Percentiles rank a stretch among this genome's conserved stretches.
Conservation (phyloP, 2,329 filamentous ascomycete genomes). For the Podosphaera fusca region DNA sequence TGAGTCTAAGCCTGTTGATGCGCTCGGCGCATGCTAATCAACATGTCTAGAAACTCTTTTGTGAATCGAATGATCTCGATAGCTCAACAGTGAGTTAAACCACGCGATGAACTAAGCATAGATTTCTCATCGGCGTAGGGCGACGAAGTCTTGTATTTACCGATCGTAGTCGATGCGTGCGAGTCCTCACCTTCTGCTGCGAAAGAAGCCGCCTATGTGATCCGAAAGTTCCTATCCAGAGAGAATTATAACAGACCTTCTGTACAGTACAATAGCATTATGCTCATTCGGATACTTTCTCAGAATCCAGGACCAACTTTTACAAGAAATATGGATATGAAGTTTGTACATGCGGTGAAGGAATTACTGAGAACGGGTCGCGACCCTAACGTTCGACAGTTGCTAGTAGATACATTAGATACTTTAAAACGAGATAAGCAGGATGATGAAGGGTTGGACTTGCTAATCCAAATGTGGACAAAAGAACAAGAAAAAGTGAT, state of each 20-base stretch:
- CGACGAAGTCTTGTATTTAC: slow-evolving; percentile 80
- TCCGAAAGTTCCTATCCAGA: slow-evolving; percentile 61
- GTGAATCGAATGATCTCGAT: slow-evolving; percentile 45
- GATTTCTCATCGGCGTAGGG: slow-evolving; percentile 25
- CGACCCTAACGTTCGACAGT: slow-evolving; percentile 60
- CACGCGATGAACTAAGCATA: not conserved
- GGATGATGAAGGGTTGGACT: slow-evolving; percentile 48
- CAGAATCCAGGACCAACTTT: slow-evolving; percentile 85
- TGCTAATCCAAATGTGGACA: slow-evolving; percentile 67
- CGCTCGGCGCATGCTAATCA: not conserved
- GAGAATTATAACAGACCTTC: slow-evolving; percentile 42
- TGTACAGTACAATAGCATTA: slow-evolving; percentile 85
- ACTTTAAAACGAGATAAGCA: slow-evolving; percentile 42
- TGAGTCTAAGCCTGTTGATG: slow-evolving; percentile 20
- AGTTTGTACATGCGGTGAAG: slow-evolving; percentile 57
- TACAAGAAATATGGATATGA: slow-evolving; percentile 70
- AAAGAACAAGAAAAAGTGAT: slow-evolving; percentile 49
- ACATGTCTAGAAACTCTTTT: slow-evolving; percentile 45
- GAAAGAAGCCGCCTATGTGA: slow-evolving; percentile 53
- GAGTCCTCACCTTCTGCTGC: slow-evolving; percentile 79
- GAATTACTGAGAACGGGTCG: slow-evolving; percentile 46
- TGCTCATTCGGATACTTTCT: slow-evolving; percentile 76
- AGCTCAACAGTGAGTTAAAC: slow-evolving; percentile 23
- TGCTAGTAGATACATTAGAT: slow-evolving; percentile 70
- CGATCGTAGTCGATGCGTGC: slow-evolving; percentile 80